Conservation (phyloP, 176 grass and related monocot species). For the Aegilops umbellulata region DNA sequence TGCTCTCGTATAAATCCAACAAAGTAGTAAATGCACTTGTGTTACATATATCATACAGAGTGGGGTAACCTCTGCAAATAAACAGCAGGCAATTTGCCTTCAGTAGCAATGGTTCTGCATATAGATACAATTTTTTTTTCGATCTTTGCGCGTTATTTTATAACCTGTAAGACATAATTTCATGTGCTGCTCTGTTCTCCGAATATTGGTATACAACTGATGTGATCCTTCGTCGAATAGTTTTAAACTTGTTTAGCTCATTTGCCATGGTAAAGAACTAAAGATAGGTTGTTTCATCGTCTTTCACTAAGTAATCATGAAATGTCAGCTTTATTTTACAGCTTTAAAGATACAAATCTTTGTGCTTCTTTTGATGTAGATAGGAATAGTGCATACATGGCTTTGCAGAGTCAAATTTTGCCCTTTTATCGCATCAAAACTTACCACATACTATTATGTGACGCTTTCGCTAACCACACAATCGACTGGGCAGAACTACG, state of each 20-base stretch:
- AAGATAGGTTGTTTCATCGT: neutral
- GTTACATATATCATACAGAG: no score
- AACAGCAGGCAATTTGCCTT: no score
- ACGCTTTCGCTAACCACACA: neutral
- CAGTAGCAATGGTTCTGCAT: no score
- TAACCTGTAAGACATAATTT: neutral
- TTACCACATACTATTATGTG: neutral
- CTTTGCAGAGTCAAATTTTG: neutral
- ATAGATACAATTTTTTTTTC: no score
- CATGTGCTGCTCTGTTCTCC: neutral
- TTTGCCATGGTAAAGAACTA: neutral
- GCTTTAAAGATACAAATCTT: neutral
- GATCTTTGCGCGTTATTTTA: neutral
- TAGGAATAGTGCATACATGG: neutral
- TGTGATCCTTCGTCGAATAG: neutral
- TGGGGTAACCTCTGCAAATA: no score
- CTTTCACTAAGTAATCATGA: neutral
- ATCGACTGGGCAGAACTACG: conserved; percentile 49
- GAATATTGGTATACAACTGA: neutral
- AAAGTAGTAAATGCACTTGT: no score
- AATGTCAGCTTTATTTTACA: neutral
- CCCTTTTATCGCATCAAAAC: neutral
- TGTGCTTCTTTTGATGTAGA: conserved; percentile 7
- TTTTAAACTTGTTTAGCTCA: neutral
- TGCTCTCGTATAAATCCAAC: no score